Evolutionary conservation across 441 rosid species (phyloP), one percentile per base, ranked within the genome.

Genomic region (Populus hybrid): DNA sequence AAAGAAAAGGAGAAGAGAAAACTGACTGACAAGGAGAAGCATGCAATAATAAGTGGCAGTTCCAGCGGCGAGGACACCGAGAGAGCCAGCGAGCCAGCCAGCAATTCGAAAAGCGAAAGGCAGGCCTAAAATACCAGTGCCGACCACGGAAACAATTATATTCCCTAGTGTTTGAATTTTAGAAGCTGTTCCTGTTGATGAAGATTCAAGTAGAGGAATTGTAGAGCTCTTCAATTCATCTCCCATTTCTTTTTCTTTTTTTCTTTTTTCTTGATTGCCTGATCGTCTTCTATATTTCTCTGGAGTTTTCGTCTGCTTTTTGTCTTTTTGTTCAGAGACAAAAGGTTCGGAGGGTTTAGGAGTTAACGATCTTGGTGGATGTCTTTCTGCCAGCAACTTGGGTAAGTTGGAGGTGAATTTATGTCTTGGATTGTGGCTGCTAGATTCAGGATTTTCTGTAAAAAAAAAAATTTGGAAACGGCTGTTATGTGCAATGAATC

Each of bases 71-170:
- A 80, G 6, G 26, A 94, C 88, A 63, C 95, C 97, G 42, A 91
- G 74, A 36, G 88, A 85, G 20, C 94, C 97, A 36, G 90, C 92
- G 34, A 92, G 81, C 99, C 97, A 95, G 42, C 99, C 98, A 50
- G 99, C 98, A 28, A 92, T 50, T 3, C 86, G 86, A 24, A 95
- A 93, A 57, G 99, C 95, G 73, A 86, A 95, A 73, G 97, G 97
- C 38, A 92, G 93, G 8, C 98, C 98, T 57, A 93, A 86, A 82
- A 93, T 84, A 1, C 99, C 97, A 11, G 99, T 93, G 18, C 98
- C 98, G 23, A 93, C 97, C 3, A 92, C 83, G 24, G 99, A 93
- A 21, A 95, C 99, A 54, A 95, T 71, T 50, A 95, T 93, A 78
- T 93, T 95, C 40, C 97, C 98, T 2, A 93, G 78, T 6, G 99